These are phyloP conservation scores for Cladosporium oxysporum DNA, from an alignment of 2,329 filamentous ascomycete genomes.

Conservation along the genomic window DNA sequence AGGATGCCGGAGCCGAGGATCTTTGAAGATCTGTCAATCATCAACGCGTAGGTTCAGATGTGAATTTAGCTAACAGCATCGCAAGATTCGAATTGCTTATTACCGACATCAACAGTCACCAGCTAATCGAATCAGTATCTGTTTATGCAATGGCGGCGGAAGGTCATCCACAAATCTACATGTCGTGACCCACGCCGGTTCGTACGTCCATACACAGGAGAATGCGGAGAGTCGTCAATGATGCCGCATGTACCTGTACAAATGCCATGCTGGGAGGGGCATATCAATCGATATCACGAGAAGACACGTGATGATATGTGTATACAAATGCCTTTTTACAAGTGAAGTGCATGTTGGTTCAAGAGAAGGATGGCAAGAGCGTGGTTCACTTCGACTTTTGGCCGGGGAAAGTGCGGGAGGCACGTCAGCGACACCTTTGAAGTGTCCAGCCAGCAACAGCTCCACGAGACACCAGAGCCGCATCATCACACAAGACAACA, in stretches of 20 bases:
- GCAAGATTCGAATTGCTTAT: neutral
- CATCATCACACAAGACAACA: conserved; percentile 6
- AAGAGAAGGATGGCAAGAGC: neutral
- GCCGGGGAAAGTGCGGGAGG: neutral
- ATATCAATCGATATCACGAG: neutral
- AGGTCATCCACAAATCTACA: neutral
- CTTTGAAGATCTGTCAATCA: neutral
- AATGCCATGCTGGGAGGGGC: neutral
- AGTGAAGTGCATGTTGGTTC: neutral
- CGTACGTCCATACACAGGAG: neutral
- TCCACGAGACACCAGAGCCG: conserved; percentile 12
- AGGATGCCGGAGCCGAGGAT: conserved; percentile 11
- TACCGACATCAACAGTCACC: neutral
- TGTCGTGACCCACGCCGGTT: too few relatives aligned
- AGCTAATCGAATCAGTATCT: neutral
- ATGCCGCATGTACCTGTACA: neutral
- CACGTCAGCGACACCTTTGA: conserved; percentile 9
- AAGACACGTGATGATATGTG: neutral
- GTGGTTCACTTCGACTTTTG: neutral
- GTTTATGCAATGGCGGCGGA: neutral
- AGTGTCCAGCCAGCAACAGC: neutral
- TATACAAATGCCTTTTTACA: neutral
- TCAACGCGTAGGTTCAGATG: neutral
- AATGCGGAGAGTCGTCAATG: neutral
- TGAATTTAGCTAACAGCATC: neutral